These are phyloP conservation scores for Ophiostoma sp. DNA, from an alignment of 2,329 filamentous ascomycete genomes.

Conservation along the genomic window DNA sequence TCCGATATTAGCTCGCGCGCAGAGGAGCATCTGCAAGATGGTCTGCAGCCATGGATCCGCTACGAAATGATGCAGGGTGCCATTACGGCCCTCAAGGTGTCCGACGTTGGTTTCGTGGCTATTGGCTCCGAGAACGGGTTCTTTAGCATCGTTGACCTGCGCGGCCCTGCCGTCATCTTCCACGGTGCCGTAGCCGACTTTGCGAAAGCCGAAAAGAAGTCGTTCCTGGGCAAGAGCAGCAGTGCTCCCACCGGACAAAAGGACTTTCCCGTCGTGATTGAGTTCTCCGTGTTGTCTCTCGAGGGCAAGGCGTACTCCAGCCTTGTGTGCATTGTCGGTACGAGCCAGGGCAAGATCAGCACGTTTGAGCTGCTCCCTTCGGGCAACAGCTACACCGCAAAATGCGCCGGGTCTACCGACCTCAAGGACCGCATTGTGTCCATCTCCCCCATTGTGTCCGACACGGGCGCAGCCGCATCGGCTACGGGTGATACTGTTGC, in stretches of 20 bases:
- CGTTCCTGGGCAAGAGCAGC: constrained; percentile 55
- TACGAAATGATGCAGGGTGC: constrained; percentile 79
- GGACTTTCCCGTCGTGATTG: constrained; percentile 76
- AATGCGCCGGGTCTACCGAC: constrained; percentile 61
- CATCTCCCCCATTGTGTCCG: constrained; percentile 72
- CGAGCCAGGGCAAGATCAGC: constrained; percentile 72
- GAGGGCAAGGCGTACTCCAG: constrained; percentile 95
- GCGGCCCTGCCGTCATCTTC: constrained; percentile 80
- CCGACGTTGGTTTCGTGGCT: constrained; percentile 89
- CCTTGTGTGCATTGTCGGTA: constrained; percentile 87
- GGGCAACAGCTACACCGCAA: constrained; percentile 64
- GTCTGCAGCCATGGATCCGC: constrained; percentile 64
- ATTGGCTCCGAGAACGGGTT: constrained; percentile 79
- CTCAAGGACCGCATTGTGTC: constrained; percentile 67
- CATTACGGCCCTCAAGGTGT: constrained; percentile 72
- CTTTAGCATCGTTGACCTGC: constrained; percentile 77
- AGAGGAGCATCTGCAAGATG: constrained; percentile 67
- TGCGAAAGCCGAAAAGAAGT: constrained; percentile 67
- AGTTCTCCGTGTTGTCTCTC: constrained; percentile 89
- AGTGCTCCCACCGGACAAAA: constrained; percentile 32
- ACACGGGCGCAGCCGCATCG: constrained; percentile 67
- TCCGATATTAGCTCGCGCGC: constrained; percentile 68
- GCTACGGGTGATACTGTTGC: constrained; percentile 72
- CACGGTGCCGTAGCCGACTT: constrained; percentile 68
- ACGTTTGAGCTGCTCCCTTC: constrained; percentile 88